phyloP scores from a whole-genome alignment of 1,284 basidiomycete genomes.

The Trichosporon asahii region DNA sequence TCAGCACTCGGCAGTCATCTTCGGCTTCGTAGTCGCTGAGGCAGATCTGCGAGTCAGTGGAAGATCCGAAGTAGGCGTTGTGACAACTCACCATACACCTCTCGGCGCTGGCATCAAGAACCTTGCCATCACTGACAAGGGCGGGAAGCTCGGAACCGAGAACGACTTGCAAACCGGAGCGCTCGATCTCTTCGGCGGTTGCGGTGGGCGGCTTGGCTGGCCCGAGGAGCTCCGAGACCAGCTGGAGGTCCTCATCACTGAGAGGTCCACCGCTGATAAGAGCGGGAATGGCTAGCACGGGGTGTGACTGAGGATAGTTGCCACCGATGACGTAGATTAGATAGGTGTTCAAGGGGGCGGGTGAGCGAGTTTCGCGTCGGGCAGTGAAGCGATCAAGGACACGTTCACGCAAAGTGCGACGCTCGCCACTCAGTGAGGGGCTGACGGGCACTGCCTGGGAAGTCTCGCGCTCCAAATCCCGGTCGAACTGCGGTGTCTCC shows the following conservation, averaged over 20 bases:
- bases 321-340: conserved; percentile 58
- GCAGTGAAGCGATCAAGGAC: conserved; percentile 26
- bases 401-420: conserved; percentile 33
- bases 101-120: conserved; percentile 73
- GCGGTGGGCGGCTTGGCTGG: conserved; percentile 62
- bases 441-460: not conserved
- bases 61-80: not conserved
- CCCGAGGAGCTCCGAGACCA: conserved; percentile 58
- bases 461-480: conserved; percentile 18
- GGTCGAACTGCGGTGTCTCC: conserved; percentile 12
- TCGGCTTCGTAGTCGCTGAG: conserved; percentile 72
- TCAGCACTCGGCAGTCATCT: conserved; percentile 71
- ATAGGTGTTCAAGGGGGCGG: conserved; percentile 40
- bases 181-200: conserved; percentile 73
- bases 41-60: conserved; percentile 64
- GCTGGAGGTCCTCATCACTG: conserved; percentile 64
- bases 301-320: conserved; percentile 81
- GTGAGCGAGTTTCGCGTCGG: conserved; percentile 15
- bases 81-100: conserved; percentile 58
- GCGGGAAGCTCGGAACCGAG: conserved; percentile 58
- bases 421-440: not conserved
- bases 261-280: conserved; percentile 58
- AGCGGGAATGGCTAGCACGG: conserved; percentile 71
- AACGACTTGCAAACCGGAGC: conserved; percentile 70
- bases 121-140: conserved; percentile 60